Conservation (phyloP, 345 rosid species). For the Mallotus nudiflorus region DNA sequence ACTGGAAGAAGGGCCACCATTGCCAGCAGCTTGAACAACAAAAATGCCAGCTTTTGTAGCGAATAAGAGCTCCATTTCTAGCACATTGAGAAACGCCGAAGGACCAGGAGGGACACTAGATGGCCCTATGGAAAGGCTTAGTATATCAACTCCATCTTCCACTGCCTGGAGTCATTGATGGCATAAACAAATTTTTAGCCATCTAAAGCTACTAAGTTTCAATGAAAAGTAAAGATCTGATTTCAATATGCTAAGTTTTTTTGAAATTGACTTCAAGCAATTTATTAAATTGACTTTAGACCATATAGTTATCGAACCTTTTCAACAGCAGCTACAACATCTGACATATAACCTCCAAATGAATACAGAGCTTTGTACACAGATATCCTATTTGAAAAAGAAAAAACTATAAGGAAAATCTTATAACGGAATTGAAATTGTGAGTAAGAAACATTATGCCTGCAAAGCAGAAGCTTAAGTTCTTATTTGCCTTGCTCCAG, state of each 20-base stretch:
- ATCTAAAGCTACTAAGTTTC: neutral
- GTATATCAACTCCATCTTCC: conserved; percentile 52
- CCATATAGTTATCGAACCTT: conserved; percentile 36
- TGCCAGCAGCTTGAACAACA: conserved; percentile 54
- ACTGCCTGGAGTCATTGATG: conserved; percentile 35
- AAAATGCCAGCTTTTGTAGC: conserved; percentile 48
- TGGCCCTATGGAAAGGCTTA: conserved; percentile 45
- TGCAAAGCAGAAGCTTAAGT: neutral
- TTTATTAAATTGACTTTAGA: neutral
- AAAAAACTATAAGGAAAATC: neutral
- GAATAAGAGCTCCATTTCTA: conserved; percentile 48
- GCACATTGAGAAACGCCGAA: conserved; percentile 43
- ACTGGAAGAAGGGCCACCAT: conserved; percentile 48
- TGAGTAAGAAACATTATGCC: neutral
- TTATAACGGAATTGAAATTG: neutral
- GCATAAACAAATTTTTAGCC: neutral
- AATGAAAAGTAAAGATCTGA: neutral
- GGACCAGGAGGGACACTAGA: conserved; percentile 48
- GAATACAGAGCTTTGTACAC: conserved; percentile 50
- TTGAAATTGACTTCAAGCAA: neutral
- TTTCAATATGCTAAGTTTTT: neutral
- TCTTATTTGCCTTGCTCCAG: conserved; percentile 45
- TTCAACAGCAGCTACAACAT: conserved; percentile 56
- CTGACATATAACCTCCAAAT: conserved; percentile 53
- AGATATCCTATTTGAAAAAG: conserved; percentile 35